Conservation (phyloP, 768 basidiomycete species). For the Lentinula sp. region DNA sequence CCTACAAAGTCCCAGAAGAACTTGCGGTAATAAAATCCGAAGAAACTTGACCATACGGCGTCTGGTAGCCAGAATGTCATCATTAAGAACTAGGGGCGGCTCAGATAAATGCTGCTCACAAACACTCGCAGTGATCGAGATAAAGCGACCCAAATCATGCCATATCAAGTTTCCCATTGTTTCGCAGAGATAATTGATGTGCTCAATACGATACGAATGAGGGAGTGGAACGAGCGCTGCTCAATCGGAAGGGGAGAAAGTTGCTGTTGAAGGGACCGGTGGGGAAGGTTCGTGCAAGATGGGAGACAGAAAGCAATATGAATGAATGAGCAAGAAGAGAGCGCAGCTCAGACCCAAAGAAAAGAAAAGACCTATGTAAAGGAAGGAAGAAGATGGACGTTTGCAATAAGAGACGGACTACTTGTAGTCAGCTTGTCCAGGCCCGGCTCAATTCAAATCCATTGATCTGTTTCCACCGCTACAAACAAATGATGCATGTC, state of each 20-base stretch:
- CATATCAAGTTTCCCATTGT: constrained; percentile 79
- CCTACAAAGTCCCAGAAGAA: constrained; percentile 97
- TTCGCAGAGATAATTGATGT: constrained; percentile 11
- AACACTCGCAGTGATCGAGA: constrained; percentile 61
- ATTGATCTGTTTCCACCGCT: not conserved
- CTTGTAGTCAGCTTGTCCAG: not conserved
- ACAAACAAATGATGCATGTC: not conserved
- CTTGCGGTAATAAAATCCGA: constrained; percentile 81
- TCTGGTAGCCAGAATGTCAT: constrained; percentile 35
- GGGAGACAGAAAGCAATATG: constrained; percentile 15
- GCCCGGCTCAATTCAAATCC: not conserved
- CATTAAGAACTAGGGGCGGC: not conserved
- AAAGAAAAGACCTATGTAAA: constrained; percentile 14
- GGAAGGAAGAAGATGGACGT: constrained; percentile 15
- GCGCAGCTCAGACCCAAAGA: constrained; percentile 29
- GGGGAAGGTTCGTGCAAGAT: constrained; percentile 14
- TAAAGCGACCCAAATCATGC: constrained; percentile 69
- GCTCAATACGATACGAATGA: constrained; percentile 9
- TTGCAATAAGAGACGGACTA: not conserved
- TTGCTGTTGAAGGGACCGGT: not conserved
- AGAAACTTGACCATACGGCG: constrained; percentile 76
- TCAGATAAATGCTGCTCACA: constrained; percentile 46
- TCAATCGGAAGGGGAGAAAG: constrained; percentile 8
- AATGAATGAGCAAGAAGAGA: constrained; percentile 23
- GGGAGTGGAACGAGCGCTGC: constrained; percentile 18